phyloP scores from a whole-genome alignment of 257 asterid genomes.

The Lycium ferocissimum region DNA sequence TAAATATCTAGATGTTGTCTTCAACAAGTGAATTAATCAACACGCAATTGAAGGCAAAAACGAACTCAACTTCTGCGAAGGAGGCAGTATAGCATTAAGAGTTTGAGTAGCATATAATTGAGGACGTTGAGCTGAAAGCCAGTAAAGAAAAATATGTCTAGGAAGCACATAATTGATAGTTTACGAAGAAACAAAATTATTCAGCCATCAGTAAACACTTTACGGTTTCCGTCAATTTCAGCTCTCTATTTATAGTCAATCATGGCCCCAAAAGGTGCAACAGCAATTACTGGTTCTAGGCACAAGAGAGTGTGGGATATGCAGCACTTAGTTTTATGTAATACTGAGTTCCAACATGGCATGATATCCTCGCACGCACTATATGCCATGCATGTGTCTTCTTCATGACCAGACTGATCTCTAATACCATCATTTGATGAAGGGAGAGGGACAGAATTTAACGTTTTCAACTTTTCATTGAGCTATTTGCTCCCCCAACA shows the following conservation, averaged over 20 bases:
- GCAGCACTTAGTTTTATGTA: neutral
- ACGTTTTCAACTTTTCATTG: neutral
- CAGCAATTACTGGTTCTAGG: neutral
- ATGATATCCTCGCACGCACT: neutral
- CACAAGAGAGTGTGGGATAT: neutral
- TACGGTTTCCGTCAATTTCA: neutral
- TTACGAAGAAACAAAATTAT: neutral
- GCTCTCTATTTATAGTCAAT: neutral
- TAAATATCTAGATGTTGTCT: neutral
- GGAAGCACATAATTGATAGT: neutral
- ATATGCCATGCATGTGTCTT: neutral
- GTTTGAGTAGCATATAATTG: neutral
- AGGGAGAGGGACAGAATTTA: neutral
- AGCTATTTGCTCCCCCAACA: neutral
- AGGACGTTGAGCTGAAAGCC: neutral
- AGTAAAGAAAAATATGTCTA: neutral
- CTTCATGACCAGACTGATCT: neutral
- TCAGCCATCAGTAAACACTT: neutral
- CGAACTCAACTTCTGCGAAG: neutral
- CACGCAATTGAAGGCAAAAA: neutral
- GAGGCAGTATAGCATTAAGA: neutral
- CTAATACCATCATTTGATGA: neutral
- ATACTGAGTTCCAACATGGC: neutral
- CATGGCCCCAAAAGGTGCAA: neutral
- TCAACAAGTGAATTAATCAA: neutral